Conservation (phyloP, 2,329 filamentous ascomycete species). For the Penicillium brasilianum region DNA sequence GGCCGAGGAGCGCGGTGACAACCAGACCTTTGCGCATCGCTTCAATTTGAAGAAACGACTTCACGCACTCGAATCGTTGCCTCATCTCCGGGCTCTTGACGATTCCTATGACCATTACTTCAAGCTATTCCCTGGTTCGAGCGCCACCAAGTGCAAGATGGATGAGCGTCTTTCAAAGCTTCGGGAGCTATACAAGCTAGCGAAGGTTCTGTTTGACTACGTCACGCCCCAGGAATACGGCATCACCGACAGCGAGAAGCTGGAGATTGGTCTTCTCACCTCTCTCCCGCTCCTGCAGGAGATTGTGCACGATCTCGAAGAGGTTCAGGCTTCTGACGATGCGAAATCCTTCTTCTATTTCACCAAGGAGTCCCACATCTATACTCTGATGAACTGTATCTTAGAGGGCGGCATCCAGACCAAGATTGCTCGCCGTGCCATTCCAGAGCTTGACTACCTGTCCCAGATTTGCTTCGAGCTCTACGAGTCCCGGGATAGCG, state of each 20-base stretch:
- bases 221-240: conserved; percentile 98
- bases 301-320: conserved; percentile 94
- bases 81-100: conserved; percentile 53
- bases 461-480: conserved; percentile 98
- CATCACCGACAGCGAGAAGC: conserved; percentile 91
- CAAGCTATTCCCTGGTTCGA: conserved; percentile 81
- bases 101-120: conserved; percentile 76
- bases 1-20: conserved; percentile 40
- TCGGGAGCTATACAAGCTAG: conserved; percentile 88
- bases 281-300: conserved; percentile 93
- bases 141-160: conserved; percentile 75
- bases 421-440: conserved; percentile 93
- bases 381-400: conserved; percentile 96
- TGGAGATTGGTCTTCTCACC: conserved; percentile 96
- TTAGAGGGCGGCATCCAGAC: conserved; percentile 95
- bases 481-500: conserved; percentile 88
- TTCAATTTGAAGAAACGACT: conserved; percentile 59
- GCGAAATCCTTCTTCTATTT: conserved; percentile 99
- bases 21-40: conserved; percentile 43
- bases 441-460: conserved; percentile 95
- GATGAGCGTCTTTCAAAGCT: conserved; percentile 86
- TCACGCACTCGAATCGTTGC: conserved; percentile 51
- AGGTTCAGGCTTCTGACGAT: conserved; percentile 92
- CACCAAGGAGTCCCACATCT: conserved; percentile 98
- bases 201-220: conserved; percentile 96